These are phyloP conservation scores for Candida sithepensis DNA, from an alignment of 805 yeast genomes.

Conservation along the genomic window DNA sequence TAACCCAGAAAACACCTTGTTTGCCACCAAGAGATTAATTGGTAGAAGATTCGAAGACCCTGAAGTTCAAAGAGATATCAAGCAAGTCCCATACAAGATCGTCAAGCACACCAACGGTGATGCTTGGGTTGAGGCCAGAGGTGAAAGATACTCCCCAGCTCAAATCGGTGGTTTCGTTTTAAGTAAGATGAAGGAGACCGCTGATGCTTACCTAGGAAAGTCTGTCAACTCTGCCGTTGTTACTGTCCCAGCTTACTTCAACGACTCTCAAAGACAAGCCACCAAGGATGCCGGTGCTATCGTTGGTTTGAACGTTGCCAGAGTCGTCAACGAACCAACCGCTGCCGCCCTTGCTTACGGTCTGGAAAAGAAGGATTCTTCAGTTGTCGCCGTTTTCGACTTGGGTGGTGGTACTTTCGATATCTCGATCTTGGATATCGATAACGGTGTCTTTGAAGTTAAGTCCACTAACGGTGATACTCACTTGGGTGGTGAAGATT, in stretches of 20 bases:
- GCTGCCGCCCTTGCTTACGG: constrained; percentile 96
- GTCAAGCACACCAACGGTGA: constrained; percentile 60
- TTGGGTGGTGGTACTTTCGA: constrained; percentile 99
- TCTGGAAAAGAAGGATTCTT: constrained; percentile 65
- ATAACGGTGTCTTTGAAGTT: constrained; percentile 97
- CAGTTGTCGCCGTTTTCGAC: constrained; percentile 87
- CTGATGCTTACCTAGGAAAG: constrained; percentile 88
- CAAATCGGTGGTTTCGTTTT: constrained; percentile 71
- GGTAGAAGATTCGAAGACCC: constrained; percentile 67
- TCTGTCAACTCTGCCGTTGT: constrained; percentile 85
- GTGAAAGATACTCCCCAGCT: constrained; percentile 55
- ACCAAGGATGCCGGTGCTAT: constrained; percentile 97
- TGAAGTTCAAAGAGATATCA: constrained; percentile 67
- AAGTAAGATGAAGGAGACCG: constrained; percentile 98
- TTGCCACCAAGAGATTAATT: constrained; percentile 77
- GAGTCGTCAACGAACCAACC: constrained; percentile 89
- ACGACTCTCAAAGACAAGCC: constrained; percentile 90
- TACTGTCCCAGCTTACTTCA: constrained; percentile 87
- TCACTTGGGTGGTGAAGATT: constrained; percentile 91
- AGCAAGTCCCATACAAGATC: constrained; percentile 60
- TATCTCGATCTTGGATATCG: constrained; percentile 93
- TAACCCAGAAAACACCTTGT: constrained; percentile 74
- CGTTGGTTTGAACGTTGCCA: constrained; percentile 86
- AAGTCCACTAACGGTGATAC: constrained; percentile 97
- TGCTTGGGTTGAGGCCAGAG: constrained; percentile 59